These are phyloP conservation scores for Areca catechu DNA, from an alignment of 176 grass and related monocot genomes.

Conservation along the genomic window DNA sequence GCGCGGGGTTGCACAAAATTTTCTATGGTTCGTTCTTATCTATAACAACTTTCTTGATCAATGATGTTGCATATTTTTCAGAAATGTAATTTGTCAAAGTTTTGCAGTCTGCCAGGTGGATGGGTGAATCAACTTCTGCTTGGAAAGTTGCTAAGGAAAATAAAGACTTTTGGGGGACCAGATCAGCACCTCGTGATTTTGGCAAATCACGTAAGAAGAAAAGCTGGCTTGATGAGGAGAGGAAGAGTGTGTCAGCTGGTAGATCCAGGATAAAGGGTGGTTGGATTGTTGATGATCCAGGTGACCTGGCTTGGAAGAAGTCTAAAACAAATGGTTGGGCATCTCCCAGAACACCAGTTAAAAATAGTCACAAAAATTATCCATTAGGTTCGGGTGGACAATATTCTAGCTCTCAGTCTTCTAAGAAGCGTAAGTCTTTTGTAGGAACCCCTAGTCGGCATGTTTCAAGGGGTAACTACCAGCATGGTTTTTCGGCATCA, in stretches of 20 bases:
- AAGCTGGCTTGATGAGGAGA: conserved; percentile 37
- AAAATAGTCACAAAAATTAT: conserved; percentile 19
- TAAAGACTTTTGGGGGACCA: conserved; percentile 31
- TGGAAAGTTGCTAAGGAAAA: conserved; percentile 27
- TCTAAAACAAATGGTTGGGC: conserved; percentile 40
- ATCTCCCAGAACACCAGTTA: conserved; percentile 33
- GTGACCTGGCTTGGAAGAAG: conserved; percentile 40
- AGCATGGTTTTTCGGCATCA: conserved; percentile 6
- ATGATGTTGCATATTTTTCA: neutral
- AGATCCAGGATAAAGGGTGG: conserved; percentile 60
- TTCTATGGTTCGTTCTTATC: conserved; percentile 33
- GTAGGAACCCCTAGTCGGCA: conserved; percentile 12
- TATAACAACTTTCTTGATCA: neutral
- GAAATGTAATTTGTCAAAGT: conserved; percentile 9
- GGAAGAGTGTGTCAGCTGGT: conserved; percentile 20
- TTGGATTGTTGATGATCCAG: conserved; percentile 45
- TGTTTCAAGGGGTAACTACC: conserved; percentile 21
- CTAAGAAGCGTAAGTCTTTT: conserved; percentile 20
- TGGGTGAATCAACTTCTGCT: conserved; percentile 33
- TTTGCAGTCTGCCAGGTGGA: conserved; percentile 34
- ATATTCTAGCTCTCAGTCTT: conserved; percentile 39
- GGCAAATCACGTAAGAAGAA: conserved; percentile 43
- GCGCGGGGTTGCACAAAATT: conserved; percentile 66
- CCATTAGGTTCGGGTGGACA: conserved; percentile 12
- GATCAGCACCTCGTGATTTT: conserved; percentile 48